phyloP scores from a whole-genome alignment of 352 stramenopile genomes.

The Globisporangium recalcitrans region DNA sequence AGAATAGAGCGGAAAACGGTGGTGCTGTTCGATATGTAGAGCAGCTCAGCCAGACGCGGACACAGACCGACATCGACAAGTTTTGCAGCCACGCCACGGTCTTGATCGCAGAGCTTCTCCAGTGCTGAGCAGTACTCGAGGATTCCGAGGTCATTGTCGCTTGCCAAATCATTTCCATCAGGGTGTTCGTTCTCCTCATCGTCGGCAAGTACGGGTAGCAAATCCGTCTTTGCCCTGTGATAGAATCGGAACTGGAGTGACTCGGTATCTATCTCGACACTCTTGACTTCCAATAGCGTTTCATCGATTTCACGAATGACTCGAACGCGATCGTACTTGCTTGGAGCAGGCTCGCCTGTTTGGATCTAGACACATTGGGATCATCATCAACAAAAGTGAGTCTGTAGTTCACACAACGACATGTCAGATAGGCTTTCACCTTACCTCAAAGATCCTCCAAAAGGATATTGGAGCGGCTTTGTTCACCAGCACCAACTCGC shows the following conservation, averaged over 20 bases:
- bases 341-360: conserved; percentile 69
- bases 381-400: background rate
- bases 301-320: conserved; percentile 71
- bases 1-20: background rate
- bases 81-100: background rate
- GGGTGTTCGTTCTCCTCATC: conserved; percentile 65
- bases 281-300: conserved; percentile 68
- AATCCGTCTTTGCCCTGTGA: conserved; percentile 42
- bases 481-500: conserved; percentile 50
- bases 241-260: conserved; percentile 81
- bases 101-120: background rate
- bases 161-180: conserved; percentile 15
- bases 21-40: background rate
- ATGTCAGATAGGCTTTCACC: background rate
- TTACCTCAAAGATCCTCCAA: conserved; percentile 81
- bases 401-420: background rate
- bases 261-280: conserved; percentile 84
- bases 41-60: background rate
- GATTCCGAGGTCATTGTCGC: background rate
- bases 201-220: conserved; percentile 65
- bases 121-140: background rate
- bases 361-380: conserved; percentile 32
- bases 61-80: background rate
- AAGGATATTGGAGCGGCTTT: conserved; percentile 49
- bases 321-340: conserved; percentile 75